Conservation (phyloP, 495 filamentous ascomycete genomes). For the Penicillium subrubescens region DNA sequence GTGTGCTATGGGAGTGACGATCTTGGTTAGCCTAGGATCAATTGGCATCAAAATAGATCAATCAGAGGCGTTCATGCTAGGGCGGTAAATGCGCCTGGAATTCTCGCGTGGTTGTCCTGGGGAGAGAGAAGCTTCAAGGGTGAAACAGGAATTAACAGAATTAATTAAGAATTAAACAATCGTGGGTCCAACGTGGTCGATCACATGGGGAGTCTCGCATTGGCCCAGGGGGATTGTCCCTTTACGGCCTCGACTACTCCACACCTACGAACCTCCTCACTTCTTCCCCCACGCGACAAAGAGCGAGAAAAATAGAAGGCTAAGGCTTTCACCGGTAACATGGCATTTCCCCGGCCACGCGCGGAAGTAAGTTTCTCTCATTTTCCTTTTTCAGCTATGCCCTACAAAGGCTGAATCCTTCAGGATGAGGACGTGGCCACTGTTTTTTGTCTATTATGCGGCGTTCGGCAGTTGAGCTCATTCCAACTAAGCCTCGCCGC, state of each 20-base stretch:
- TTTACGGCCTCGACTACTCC: background rate
- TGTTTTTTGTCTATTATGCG: conserved; percentile 7
- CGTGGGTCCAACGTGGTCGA: conserved; percentile 40
- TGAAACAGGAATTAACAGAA: conserved; percentile 22
- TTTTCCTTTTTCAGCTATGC: background rate
- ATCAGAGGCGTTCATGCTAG: conserved; percentile 1
- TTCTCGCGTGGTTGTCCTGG: conserved; percentile 26
- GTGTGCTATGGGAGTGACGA: background rate
- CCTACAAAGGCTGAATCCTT: background rate
- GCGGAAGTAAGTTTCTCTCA: conserved; percentile 13
- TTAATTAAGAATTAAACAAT: conserved; percentile 5
- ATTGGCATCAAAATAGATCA: background rate
- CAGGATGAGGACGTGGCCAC: background rate
- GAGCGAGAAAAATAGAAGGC: background rate
- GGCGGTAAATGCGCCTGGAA: conserved; percentile 25
- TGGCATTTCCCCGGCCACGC: conserved; percentile 24
- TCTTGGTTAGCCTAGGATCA: background rate
- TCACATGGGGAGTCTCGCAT: conserved; percentile 36
- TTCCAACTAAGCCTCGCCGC: conserved; percentile 20
- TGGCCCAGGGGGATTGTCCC: conserved; percentile 14
- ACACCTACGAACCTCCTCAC: background rate
- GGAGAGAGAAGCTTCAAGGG: conserved; percentile 14
- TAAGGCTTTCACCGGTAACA: background rate
- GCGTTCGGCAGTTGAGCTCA: conserved; percentile 10
- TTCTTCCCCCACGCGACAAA: background rate